A percentile compares a stretch with the other conserved stretches of the same genome.
These are phyloP conservation scores for Fusarium longipes DNA, from an alignment of 2,329 filamentous ascomycete species.

Conservation along the genomic window DNA sequence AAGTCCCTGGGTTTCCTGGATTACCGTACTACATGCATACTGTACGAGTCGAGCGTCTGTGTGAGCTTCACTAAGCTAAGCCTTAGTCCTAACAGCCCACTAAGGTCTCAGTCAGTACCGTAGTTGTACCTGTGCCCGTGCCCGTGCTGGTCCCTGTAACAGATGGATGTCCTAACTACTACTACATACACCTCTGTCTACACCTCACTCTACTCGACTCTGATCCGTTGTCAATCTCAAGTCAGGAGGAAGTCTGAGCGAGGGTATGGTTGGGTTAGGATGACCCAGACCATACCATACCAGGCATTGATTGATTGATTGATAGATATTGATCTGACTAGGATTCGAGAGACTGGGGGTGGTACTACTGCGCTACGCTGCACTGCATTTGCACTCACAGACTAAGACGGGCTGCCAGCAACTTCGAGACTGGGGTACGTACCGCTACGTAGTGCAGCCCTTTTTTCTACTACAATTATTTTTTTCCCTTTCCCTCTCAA, in stretches of 20 bases:
- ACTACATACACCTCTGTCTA: conserved; percentile 17
- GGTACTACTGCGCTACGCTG: conserved; percentile 3
- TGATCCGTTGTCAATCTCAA: conserved; percentile 38
- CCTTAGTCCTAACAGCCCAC: conserved; percentile 27
- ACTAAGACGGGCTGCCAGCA: conserved; percentile 14
- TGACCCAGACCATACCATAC: conserved; percentile 26
- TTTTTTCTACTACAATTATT: conserved; percentile 20
- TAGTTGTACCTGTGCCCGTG: conserved; percentile 18
- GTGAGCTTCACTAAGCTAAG: conserved; percentile 33
- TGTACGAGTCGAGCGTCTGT: conserved; percentile 27
- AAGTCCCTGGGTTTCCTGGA: neutral
- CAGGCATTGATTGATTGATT: conserved; percentile 30
- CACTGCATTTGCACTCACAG: neutral
- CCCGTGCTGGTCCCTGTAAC: conserved; percentile 27
- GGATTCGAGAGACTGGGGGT: conserved; percentile 30
- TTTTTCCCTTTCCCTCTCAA: conserved; percentile 15
- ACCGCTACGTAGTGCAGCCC: conserved; percentile 9
- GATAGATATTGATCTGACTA: conserved; percentile 34
- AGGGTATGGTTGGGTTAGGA: conserved; percentile 17
- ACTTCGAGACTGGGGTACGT: conserved; percentile 26
- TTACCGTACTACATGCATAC: neutral
- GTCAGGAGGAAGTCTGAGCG: conserved; percentile 38
- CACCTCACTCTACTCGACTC: conserved; percentile 14
- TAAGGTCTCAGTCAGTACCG: conserved; percentile 25
- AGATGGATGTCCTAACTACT: no score